phyloP scores from a whole-genome alignment of 768 basidiomycete species.

The Amanita subjunquillea region DNA sequence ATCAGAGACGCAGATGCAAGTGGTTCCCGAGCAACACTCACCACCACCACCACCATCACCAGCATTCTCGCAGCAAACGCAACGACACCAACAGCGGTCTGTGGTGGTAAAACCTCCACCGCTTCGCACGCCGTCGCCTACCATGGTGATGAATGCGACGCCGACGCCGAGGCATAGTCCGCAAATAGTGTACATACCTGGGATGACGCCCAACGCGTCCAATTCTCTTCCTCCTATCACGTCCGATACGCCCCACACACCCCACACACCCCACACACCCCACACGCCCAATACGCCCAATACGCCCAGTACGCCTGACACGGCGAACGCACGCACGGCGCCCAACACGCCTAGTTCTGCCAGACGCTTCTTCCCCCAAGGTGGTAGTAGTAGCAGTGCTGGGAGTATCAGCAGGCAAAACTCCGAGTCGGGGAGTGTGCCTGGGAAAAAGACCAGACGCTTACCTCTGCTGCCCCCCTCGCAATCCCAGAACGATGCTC shows the following conservation, averaged over 20 bases:
- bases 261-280: too few species aligned
- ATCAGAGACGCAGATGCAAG: too few species aligned
- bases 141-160: background rate
- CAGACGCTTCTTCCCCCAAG: background rate
- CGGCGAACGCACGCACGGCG: background rate
- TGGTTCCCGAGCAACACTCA: too few species aligned
- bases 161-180: background rate
- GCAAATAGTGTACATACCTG: background rate
- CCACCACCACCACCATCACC: background rate
- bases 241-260: too few species aligned
- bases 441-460: background rate
- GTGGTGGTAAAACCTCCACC: background rate
- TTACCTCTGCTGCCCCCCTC: too few species aligned
- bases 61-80: background rate
- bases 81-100: background rate
- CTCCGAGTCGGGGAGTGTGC: background rate
- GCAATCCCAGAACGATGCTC: too few species aligned
- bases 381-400: background rate
- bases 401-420: background rate
- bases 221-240: too few species aligned
- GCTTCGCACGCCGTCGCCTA: constrained; percentile 3
- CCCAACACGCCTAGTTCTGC: background rate
- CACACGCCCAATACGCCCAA: too few species aligned
- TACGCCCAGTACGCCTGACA: background rate
- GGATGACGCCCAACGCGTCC: too few species aligned